Percentiles rank a stretch among this genome's conserved stretches.
Conservation (phyloP, 2,329 filamentous ascomycete genomes). For the Trichoderma gracile region DNA sequence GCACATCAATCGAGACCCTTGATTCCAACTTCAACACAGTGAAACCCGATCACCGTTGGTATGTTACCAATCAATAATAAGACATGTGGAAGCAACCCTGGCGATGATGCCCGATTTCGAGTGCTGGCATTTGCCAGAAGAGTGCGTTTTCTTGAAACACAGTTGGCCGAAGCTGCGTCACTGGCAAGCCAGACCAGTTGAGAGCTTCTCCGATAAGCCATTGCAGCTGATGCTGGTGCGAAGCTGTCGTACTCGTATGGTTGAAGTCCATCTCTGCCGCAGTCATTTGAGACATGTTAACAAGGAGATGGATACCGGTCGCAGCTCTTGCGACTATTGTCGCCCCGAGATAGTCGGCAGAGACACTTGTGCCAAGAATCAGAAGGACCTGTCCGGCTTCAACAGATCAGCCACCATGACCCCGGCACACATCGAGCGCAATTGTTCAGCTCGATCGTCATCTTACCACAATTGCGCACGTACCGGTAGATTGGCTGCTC, state of each 20-base stretch:
- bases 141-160: neutral
- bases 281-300: conserved; percentile 10
- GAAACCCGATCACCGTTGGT: no score
- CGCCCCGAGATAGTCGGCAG: neutral
- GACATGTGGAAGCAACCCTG: no score
- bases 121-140: neutral
- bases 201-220: conserved; percentile 1
- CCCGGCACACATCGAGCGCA: neutral
- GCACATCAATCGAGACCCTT: neutral
- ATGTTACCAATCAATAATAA: no score
- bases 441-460: neutral
- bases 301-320: neutral
- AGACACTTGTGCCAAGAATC: neutral
- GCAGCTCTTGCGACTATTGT: neutral
- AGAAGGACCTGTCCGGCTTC: neutral
- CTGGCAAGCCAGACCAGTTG: conserved; percentile 13
- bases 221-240: neutral
- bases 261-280: conserved; percentile 1
- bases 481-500: neutral
- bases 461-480: neutral
- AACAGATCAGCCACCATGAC: neutral
- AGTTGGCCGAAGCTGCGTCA: conserved; percentile 2
- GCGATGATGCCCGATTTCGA: neutral
- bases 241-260: neutral
- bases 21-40: neutral